Evolutionary conservation across 2,329 filamentous ascomycete species (phyloP), one percentile per base, ranked within the genome.

Genomic region (Trichoderma sp.): DNA sequence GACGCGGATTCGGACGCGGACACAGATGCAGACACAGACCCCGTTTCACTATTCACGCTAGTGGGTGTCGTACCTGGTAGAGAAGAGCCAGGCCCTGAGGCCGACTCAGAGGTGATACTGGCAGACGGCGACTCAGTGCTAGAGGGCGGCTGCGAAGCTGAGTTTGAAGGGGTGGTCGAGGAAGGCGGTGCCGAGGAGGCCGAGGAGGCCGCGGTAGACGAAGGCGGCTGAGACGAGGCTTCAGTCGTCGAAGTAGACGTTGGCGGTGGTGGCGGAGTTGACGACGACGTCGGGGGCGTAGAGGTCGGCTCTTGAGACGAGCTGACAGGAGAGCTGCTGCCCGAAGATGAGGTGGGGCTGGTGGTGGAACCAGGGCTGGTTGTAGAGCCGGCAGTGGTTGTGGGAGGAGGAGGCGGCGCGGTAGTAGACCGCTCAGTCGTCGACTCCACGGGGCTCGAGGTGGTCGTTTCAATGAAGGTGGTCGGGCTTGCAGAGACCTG

Each of bases 401-500:
- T 63, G 15, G 60, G 41, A 54, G 60, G 58, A 24, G 59, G 41
- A 19, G 57, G 55, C 1, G 55, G n/a, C 15, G 28, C 43, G 17
- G 26, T 58, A 7, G 39, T 62, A 19, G 58, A 51, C 47, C 44
- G 58, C 34, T 61, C 10, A 43, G 58, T 61, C 17, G 30, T 60
- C 21, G 58, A 51, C 47, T 43, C 14, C 17, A 51, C 24, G 34
- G 58, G 9, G 58, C 58, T 52, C 34, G 59, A 52, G 5, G 50
- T 63, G 39, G 60, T 63, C 5, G 60, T 39, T 3, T 55, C 41
- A 30, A 63, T 63, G 19, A 63, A 44, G 10, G 50, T 26, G 7
- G 65, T 65, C 9, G 62, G 55, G 43, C 72, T 73, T 15, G 70
- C 69, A 19, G 68, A 61, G 3, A 67, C 67, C 61, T 78, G 74